These are phyloP conservation scores for Lactarius hengduanensis DNA, from an alignment of 768 basidiomycete genomes.

Conservation along the genomic window DNA sequence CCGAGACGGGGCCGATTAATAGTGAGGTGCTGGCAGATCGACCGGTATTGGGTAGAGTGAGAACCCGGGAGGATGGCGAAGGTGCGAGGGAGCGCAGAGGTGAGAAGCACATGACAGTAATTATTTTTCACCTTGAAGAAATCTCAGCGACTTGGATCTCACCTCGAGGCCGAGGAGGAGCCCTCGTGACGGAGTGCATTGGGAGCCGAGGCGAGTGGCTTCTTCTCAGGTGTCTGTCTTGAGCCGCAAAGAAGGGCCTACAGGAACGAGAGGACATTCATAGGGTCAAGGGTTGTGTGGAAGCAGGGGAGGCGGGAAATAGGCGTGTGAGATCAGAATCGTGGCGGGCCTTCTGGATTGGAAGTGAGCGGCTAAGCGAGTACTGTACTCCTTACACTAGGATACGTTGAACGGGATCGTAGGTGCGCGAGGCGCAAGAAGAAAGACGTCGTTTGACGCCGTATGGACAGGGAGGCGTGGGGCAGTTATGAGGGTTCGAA, in stretches of 20 bases:
- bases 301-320: conserved; percentile 18
- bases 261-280: conserved; percentile 15
- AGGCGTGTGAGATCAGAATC: conserved; percentile 29
- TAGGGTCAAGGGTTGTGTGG: conserved; percentile 24
- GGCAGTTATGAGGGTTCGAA: neutral
- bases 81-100: neutral
- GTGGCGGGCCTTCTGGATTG: conserved; percentile 24
- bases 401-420: neutral
- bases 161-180: conserved; percentile 12
- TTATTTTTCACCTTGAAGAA: conserved; percentile 1
- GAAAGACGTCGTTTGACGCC: conserved; percentile 5
- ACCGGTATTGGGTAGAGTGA: neutral
- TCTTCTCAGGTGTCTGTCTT: conserved; percentile 11
- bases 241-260: conserved; percentile 8
- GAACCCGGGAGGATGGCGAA: neutral
- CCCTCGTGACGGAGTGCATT: conserved; percentile 10
- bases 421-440: neutral
- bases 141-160: conserved; percentile 7
- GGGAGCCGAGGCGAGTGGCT: conserved; percentile 1
- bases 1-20: conserved; percentile 4
- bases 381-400: conserved; percentile 3
- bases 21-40: conserved; percentile 6
- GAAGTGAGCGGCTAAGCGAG: conserved; percentile 26
- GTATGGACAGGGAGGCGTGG: neutral
- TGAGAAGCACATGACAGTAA: neutral